phyloP scores from a whole-genome alignment of 2,329 filamentous ascomycete genomes.

The Neurospora sp. region DNA sequence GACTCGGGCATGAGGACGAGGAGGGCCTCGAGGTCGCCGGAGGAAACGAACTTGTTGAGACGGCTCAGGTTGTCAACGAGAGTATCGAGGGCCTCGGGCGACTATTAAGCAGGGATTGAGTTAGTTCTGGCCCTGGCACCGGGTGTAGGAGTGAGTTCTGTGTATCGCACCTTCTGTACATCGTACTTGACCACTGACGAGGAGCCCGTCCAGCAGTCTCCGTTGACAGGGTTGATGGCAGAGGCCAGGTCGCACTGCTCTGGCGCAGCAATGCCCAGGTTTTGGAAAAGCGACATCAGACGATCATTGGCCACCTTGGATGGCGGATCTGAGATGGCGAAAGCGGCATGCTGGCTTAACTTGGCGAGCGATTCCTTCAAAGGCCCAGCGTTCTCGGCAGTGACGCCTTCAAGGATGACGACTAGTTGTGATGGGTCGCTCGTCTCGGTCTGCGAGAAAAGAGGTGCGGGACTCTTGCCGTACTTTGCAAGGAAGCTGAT shows the following conservation, averaged over 20 bases:
- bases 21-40: constrained; percentile 45
- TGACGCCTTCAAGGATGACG: constrained; percentile 48
- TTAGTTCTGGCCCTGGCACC: neutral
- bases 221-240: constrained; percentile 32
- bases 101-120: constrained; percentile 23
- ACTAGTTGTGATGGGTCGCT: constrained; percentile 43
- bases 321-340: constrained; percentile 37
- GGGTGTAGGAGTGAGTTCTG: neutral
- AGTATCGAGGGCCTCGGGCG: constrained; percentile 30
- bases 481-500: constrained; percentile 50
- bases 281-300: constrained; percentile 28
- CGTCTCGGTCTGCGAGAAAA: constrained; percentile 36
- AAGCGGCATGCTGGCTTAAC: constrained; percentile 32
- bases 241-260: constrained; percentile 29
- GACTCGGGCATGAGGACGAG: constrained; percentile 44
- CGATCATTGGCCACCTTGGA: constrained; percentile 32
- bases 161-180: constrained; percentile 29
- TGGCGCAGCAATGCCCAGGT: constrained; percentile 26
- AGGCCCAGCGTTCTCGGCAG: constrained; percentile 29
- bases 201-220: constrained; percentile 34
- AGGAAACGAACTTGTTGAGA: constrained; percentile 34
- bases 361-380: constrained; percentile 31
- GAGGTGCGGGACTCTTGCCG: constrained; percentile 38
- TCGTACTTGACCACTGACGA: constrained; percentile 35
- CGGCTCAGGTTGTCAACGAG: constrained; percentile 35